Conservation (phyloP, 2,329 filamentous ascomycete genomes). For the Arthroderma sp. region DNA sequence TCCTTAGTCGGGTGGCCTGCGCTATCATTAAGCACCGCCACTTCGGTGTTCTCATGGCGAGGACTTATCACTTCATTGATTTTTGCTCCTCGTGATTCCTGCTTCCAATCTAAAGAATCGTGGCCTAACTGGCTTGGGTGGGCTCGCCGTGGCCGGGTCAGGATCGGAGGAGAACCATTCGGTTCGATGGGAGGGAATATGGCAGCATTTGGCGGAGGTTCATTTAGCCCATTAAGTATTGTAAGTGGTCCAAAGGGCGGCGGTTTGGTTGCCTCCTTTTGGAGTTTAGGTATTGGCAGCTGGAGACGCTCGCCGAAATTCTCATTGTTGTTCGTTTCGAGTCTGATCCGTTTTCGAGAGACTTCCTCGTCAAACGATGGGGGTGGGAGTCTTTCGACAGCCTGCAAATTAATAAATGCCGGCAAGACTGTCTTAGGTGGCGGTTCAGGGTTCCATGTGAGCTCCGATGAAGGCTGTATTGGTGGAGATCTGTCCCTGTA, state of each 20-base stretch:
- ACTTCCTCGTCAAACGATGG: slow-evolving; percentile 25
- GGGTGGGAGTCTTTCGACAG: slow-evolving; percentile 32
- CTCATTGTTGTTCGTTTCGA: slow-evolving; percentile 27
- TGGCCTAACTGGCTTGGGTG: no score
- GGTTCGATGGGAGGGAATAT: slow-evolving; percentile 49
- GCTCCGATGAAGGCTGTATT: slow-evolving; percentile 15
- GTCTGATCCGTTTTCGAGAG: slow-evolving; percentile 30
- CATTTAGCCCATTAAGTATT: slow-evolving; percentile 47
- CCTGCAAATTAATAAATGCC: slow-evolving; percentile 36
- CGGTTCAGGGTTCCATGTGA: slow-evolving; percentile 19
- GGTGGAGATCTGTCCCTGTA: slow-evolving; percentile 22
- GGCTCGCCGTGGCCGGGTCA: slow-evolving; percentile 19
- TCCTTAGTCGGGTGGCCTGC: background rate
- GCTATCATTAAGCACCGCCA: no score
- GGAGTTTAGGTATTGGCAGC: slow-evolving; percentile 35
- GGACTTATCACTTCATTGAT: slow-evolving; percentile 4
- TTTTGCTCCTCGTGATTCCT: slow-evolving; percentile 5
- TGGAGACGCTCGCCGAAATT: slow-evolving; percentile 33
- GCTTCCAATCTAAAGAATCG: slow-evolving; percentile 2
- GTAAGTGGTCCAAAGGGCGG: slow-evolving; percentile 33
- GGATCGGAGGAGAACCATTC: slow-evolving; percentile 27
- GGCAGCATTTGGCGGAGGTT: slow-evolving; percentile 49
- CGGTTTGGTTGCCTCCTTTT: slow-evolving; percentile 30
- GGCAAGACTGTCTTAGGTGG: slow-evolving; percentile 30
- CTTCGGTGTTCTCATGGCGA: background rate